phyloP scores from a whole-genome alignment of 345 rosid species.

The Hibiscus trionum region DNA sequence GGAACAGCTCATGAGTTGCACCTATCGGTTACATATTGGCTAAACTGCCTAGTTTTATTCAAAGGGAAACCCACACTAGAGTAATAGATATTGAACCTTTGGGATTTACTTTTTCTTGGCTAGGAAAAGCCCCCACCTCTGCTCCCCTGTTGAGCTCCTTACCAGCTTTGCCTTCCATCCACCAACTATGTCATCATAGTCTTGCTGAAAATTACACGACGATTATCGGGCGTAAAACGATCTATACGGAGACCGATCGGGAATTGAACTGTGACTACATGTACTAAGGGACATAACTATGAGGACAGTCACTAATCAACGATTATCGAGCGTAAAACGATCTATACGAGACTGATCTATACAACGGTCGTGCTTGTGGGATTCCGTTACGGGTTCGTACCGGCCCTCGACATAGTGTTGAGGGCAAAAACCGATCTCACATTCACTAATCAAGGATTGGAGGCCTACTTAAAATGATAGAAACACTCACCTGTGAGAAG shows the following conservation, averaged over 20 bases:
- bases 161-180: not conserved
- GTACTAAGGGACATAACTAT: too few relatives aligned
- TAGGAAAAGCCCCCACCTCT: not conserved
- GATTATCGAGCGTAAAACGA: too few relatives aligned
- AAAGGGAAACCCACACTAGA: not conserved
- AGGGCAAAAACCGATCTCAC: not conserved
- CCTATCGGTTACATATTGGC: not conserved
- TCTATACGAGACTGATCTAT: too few relatives aligned
- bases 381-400: not conserved
- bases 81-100: not conserved
- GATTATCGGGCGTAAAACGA: not conserved
- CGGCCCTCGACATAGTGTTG: not conserved
- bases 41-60: not conserved
- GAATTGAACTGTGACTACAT: too few relatives aligned
- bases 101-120: not conserved
- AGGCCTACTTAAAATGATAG: not conserved
- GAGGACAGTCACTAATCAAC: not conserved
- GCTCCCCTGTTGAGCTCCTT: not conserved
- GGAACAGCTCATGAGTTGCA: not conserved
- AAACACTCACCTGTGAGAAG: not conserved
- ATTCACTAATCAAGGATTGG: not conserved
- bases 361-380: not conserved
- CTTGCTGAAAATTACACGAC: not conserved
- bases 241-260: not conserved
- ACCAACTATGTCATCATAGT: not conserved